Base-by-base conservation (phyloP, 2,329 filamentous ascomycete species). In the Paecilomyces sp. region DNA sequence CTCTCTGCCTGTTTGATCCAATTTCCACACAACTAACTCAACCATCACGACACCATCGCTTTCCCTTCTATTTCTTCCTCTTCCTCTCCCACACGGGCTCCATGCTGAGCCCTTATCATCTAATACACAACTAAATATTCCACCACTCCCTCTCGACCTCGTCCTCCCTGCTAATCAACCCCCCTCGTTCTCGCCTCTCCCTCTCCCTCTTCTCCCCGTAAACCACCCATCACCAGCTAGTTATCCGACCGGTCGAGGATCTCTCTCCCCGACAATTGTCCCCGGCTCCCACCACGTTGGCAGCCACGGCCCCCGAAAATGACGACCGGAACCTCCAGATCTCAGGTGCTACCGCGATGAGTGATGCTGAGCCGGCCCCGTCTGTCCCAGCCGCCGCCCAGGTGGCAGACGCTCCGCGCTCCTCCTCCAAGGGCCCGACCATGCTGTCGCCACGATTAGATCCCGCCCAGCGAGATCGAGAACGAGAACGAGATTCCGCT, bases 311-410 rank as follows among this genome's bases (percentile, higher is more conserved):
- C 67, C 67, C 71, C 73, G 68, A 77, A 75, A 73, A 77, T 77
- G 76, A 76, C 73, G 76, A 76, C 65, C 72, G 69, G 71, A 68
- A 74, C 64, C 60, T 62, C 67, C 68, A 69, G 65, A 68, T 65
- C 67, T 72, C 73, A 68, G 74, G 69, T 74, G 71, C 68, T 76
- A 74, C 71, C 76, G 75, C 74, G 76, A 78, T 78, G 76, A 78
- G 74, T 77, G 75, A 78, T 77, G 76, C 73, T 66, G 76, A 76
- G 62, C 69, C 73, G 65, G 70, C 72, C 65, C 68, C 73, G 63
- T 69, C 69, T 64, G 63, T 74, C 66, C 72, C 71, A 70, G 69
- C 73, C 72, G 66, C 68, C 68, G 67, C 72, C 67, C 68, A 70
- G 68, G 66, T 70, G 65, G 66, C 67, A 65, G 67, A 71, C 63